Evolutionary conservation across 139 green algal genomes (phyloP).

Genomic region (Nannochloris sp.): DNA sequence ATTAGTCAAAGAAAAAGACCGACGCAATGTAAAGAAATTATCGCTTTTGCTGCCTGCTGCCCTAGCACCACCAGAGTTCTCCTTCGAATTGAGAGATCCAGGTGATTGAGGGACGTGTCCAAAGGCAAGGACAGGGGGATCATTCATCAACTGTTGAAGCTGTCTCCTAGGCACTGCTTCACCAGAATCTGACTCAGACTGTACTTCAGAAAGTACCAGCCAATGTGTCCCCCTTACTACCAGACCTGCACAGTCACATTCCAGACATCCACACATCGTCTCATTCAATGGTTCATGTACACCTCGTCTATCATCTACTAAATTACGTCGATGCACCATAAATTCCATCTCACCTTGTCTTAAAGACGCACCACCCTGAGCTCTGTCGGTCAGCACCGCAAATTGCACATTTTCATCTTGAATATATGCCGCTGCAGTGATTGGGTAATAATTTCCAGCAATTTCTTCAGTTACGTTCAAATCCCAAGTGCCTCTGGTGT

Average conservation of each 20-base stretch:
- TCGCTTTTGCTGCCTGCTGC: neutral
- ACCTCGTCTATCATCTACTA: conserved; percentile 48
- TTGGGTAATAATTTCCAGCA: conserved; percentile 71
- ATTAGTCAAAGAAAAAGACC: conserved; percentile 8
- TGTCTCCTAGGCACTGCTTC: conserved; percentile 15
- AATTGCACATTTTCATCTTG: conserved; percentile 9
- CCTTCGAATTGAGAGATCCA: too few species aligned
- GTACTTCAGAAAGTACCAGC: conserved; percentile 8
- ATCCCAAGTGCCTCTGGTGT: conserved; percentile 51
- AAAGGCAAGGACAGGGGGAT: conserved; percentile 49
- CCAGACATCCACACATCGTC: conserved; percentile 52
- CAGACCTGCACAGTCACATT: conserved; percentile 40
- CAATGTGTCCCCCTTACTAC: conserved; percentile 13
- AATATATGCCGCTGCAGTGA: conserved; percentile 53
- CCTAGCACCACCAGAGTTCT: too few species aligned
- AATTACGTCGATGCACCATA: conserved; percentile 50
- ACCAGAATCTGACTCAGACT: conserved; percentile 1
- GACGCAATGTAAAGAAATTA: neutral
- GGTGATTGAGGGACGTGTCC: conserved; percentile 1
- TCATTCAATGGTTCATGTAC: conserved; percentile 70
- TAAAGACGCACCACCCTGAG: conserved; percentile 49
- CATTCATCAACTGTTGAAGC: conserved; percentile 38
- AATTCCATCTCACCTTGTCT: conserved; percentile 44
- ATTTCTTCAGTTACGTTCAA: conserved; percentile 47
- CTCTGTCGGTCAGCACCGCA: conserved; percentile 51